These are phyloP conservation scores for Trametes sp. DNA, from an alignment of 1,284 basidiomycete genomes.

Conservation along the genomic window DNA sequence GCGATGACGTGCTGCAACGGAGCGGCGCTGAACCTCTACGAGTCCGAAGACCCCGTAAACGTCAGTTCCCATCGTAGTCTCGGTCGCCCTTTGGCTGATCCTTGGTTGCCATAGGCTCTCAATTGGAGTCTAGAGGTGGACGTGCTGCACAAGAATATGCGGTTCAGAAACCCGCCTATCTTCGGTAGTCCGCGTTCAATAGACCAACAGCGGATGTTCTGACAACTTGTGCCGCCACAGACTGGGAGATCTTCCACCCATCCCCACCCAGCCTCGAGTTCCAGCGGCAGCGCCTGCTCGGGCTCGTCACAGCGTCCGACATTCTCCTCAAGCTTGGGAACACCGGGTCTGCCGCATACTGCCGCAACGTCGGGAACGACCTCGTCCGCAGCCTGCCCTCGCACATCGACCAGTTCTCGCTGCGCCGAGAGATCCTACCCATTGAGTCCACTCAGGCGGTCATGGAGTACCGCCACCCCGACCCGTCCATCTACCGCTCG, in stretches of 20 bases:
- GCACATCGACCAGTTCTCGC: slow-evolving; percentile 11
- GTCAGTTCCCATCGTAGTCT: slow-evolving; percentile 4
- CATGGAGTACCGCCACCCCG: slow-evolving; percentile 31
- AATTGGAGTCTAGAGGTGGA: slow-evolving; percentile 28
- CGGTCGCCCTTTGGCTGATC: background rate
- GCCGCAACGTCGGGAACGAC: slow-evolving; percentile 25
- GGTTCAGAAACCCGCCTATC: slow-evolving; percentile 11
- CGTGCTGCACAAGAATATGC: slow-evolving; percentile 27
- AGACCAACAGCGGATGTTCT: no score
- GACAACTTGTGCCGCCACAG: no score
- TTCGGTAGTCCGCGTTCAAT: no score
- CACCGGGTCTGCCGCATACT: slow-evolving; percentile 32
- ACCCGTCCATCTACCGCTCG: slow-evolving; percentile 27
- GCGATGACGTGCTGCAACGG: slow-evolving; percentile 31
- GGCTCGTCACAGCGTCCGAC: slow-evolving; percentile 27
- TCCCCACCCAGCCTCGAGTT: slow-evolving; percentile 25
- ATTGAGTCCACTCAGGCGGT: background rate
- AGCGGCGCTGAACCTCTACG: slow-evolving; percentile 16
- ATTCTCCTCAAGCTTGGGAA: slow-evolving; percentile 34
- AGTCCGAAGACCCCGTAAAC: slow-evolving; percentile 9
- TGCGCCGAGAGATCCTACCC: slow-evolving; percentile 22
- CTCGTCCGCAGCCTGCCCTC: slow-evolving; percentile 17
- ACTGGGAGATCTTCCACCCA: slow-evolving; percentile 22
- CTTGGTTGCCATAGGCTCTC: slow-evolving; percentile 17
- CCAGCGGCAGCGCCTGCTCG: slow-evolving; percentile 28